Evolutionary conservation across 208 protist genomes (phyloP).

Genomic region (Herpetomonas tarakana): DNA sequence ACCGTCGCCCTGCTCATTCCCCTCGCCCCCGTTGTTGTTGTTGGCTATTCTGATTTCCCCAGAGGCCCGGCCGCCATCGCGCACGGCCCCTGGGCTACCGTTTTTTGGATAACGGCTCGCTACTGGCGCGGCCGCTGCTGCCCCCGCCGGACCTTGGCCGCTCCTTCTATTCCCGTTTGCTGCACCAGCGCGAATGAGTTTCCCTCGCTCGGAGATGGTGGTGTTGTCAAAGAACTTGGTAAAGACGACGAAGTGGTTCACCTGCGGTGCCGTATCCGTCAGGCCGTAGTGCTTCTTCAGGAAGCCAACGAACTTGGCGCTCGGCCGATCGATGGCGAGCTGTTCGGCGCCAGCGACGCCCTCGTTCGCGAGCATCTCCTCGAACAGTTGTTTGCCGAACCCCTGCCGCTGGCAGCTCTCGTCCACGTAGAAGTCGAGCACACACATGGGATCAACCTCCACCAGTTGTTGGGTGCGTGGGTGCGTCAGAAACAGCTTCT

Average conservation of each 20-base stretch:
- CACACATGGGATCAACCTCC: conserved; percentile 91
- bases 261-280: conserved; percentile 67
- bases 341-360: conserved; percentile 29
- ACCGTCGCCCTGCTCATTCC: too few relatives aligned
- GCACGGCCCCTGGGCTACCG: conserved; percentile 8
- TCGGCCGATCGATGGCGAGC: conserved; percentile 92
- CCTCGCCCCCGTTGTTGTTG: background rate
- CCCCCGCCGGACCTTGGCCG: background rate
- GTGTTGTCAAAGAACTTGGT: conserved; percentile 77
- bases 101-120: conserved; percentile 13
- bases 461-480: conserved; percentile 37
- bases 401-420: conserved; percentile 81
- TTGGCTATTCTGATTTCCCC: background rate
- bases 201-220: conserved; percentile 42
- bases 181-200: conserved; percentile 19
- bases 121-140: background rate
- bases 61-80: background rate
- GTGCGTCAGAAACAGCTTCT: conserved; percentile 87
- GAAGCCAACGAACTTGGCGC: conserved; percentile 88
- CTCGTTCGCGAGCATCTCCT: conserved; percentile 54
- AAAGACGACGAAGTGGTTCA: conserved; percentile 94
- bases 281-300: conserved; percentile 87
- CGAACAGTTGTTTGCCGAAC: conserved; percentile 79
- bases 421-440: conserved; percentile 94
- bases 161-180: background rate